A percentile compares a stretch with the other conserved stretches of the same genome.
These are phyloP conservation scores for Dissophora globulifera DNA, from an alignment of 192 early-diverging fungal genomes.

Conservation along the genomic window DNA sequence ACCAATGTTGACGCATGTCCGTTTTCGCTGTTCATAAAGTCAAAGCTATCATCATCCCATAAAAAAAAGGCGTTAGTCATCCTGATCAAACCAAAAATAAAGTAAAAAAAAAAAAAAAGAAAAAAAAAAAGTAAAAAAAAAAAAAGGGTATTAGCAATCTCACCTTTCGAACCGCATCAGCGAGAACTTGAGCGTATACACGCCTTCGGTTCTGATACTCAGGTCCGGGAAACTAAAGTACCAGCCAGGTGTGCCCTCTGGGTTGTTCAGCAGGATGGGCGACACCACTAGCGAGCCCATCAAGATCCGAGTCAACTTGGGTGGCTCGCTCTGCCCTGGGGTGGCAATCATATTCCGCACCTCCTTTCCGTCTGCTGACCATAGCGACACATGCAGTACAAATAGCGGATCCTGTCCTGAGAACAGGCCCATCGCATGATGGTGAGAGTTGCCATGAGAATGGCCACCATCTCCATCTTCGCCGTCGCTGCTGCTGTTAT, in stretches of 20 bases:
- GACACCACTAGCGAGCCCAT: constrained; percentile 73
- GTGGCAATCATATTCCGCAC: constrained; percentile 71
- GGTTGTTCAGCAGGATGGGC: constrained; percentile 63
- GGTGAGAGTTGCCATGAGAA: background rate
- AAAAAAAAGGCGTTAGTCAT: no score
- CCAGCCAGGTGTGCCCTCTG: constrained; percentile 68
- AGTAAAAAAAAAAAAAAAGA: background rate
- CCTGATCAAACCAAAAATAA: no score
- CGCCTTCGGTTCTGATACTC: constrained; percentile 77
- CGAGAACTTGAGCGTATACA: constrained; percentile 74
- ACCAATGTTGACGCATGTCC: constrained; percentile 65
- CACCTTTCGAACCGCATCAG: constrained; percentile 76
- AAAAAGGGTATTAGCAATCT: background rate
- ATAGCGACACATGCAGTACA: constrained; percentile 69
- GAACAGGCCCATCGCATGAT: no score
- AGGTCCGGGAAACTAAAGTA: constrained; percentile 86
- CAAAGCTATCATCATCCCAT: no score
- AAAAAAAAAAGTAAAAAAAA: background rate
- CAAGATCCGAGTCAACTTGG: constrained; percentile 68
- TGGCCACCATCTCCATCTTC: background rate
- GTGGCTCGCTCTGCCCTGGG: constrained; percentile 46
- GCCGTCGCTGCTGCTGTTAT: background rate
- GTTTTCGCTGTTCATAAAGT: constrained; percentile 53
- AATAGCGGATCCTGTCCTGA: constrained; percentile 68
- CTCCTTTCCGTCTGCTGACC: constrained; percentile 65